A percentile compares a stretch with the other conserved stretches of the same genome.
Conservation (phyloP, 225 moss, liverwort and hornwort species). For the Sphagnum tenellum region DNA sequence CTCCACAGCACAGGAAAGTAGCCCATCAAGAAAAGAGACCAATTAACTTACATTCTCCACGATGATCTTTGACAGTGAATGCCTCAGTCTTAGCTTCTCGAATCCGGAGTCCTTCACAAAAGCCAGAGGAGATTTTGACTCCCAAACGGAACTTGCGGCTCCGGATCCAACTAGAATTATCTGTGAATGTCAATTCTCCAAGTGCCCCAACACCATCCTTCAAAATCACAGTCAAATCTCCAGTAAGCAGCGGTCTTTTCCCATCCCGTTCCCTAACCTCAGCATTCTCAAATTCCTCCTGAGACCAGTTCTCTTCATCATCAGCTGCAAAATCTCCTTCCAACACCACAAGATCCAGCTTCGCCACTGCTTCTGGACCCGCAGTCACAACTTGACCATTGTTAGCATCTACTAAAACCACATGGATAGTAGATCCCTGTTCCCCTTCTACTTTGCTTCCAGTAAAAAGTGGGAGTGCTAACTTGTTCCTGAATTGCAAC, state of each 20-base stretch:
- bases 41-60: constrained; percentile 32
- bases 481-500: constrained; percentile 44
- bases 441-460: constrained; percentile 59
- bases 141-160: constrained; percentile 41
- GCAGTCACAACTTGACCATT: constrained; percentile 32
- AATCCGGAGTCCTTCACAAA: constrained; percentile 34
- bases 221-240: constrained; percentile 31
- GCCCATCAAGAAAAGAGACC: background rate
- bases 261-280: constrained; percentile 43
- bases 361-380: constrained; percentile 40
- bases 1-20: too few relatives aligned
- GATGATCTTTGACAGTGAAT: constrained; percentile 44
- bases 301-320: constrained; percentile 39
- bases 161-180: constrained; percentile 24
- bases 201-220: constrained; percentile 40
- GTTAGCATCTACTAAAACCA: constrained; percentile 29
- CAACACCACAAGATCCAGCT: constrained; percentile 45
- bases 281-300: constrained; percentile 33
- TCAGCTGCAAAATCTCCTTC: constrained; percentile 50
- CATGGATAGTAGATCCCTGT: constrained; percentile 47
- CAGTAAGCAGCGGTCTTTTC: constrained; percentile 42
- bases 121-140: constrained; percentile 30
- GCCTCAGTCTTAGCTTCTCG: constrained; percentile 48
- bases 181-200: constrained; percentile 41
- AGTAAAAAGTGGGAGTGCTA: constrained; percentile 46